A percentile compares a stretch with the other conserved stretches of the same genome.
These are phyloP conservation scores for Gynandropsis gynandra DNA, from an alignment of 345 rosid genomes.

Conservation along the genomic window DNA sequence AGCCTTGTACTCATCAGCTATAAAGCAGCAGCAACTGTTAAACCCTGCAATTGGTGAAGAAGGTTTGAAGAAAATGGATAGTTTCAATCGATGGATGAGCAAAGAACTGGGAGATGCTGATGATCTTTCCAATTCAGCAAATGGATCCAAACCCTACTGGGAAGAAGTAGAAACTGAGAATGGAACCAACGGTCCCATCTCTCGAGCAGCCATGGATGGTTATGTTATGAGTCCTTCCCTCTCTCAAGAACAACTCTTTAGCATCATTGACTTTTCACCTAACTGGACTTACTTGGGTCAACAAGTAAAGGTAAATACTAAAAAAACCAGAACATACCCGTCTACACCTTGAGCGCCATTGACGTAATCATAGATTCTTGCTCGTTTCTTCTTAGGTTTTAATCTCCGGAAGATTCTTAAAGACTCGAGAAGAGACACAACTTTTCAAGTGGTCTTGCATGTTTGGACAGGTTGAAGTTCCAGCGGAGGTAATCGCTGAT, in stretches of 20 bases:
- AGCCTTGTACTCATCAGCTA: constrained; percentile 32
- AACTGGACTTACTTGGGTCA: constrained; percentile 65
- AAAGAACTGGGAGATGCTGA: constrained; percentile 85
- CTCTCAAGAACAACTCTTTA: constrained; percentile 77
- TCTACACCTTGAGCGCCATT: no score
- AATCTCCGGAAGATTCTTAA: constrained; percentile 69
- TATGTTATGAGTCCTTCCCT: constrained; percentile 63
- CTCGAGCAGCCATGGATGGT: constrained; percentile 46
- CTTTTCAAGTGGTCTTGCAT: constrained; percentile 75
- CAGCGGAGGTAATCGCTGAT: constrained; percentile 70
- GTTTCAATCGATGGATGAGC: constrained; percentile 92
- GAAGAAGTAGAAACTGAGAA: constrained; percentile 52
- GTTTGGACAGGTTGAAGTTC: constrained; percentile 98
- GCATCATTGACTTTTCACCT: constrained; percentile 77
- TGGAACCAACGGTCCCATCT: constrained; percentile 39
- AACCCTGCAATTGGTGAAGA: constrained; percentile 44
- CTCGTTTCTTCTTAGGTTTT: constrained; percentile 45
- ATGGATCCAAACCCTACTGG: constrained; percentile 58
- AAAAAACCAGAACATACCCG: no score
- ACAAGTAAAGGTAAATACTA: constrained; percentile 55
- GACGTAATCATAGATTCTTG: constrained; percentile 9
- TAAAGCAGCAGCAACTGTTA: constrained; percentile 42
- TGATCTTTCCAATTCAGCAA: constrained; percentile 72
- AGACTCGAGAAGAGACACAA: constrained; percentile 43
- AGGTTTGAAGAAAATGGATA: constrained; percentile 80